Evolutionary conservation across 805 yeast species (phyloP).

Genomic region (Suhomyces sp.): DNA sequence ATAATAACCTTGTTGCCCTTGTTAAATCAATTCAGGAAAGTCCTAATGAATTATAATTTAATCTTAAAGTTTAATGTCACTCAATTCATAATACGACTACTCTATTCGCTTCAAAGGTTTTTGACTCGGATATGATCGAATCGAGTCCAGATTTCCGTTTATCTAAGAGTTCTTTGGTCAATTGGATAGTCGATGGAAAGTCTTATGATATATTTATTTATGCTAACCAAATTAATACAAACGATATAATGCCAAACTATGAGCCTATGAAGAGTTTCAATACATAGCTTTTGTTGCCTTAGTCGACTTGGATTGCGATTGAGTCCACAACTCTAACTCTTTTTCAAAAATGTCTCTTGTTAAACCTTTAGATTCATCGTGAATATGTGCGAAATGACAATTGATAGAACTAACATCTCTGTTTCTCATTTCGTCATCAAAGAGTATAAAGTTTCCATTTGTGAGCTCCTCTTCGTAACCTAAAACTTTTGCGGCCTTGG

Average conservation of each 20-base stretch:
- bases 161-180: no score
- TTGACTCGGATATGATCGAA: background rate
- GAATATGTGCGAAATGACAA: constrained; percentile 65
- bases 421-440: constrained; percentile 80
- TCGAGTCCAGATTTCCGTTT: constrained; percentile 32
- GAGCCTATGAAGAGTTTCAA: no score
- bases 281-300: no score
- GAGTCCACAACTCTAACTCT: constrained; percentile 39
- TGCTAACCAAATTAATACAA: no score
- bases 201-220: no score
- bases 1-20: constrained; percentile 47
- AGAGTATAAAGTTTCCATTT: constrained; percentile 45
- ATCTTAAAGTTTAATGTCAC: constrained; percentile 20
- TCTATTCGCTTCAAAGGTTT: constrained; percentile 1
- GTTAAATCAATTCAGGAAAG: constrained; percentile 41
- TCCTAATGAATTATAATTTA: constrained; percentile 19
- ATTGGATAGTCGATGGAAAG: no score
- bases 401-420: constrained; percentile 71
- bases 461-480: constrained; percentile 49
- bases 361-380: constrained; percentile 56
- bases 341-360: constrained; percentile 53
- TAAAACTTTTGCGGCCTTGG: constrained; percentile 46
- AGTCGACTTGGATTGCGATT: no score
- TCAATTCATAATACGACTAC: constrained; percentile 7
- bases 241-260: no score